phyloP scores from a whole-genome alignment of 495 filamentous ascomycete genomes.

The Talaromyces nanjingensis region DNA sequence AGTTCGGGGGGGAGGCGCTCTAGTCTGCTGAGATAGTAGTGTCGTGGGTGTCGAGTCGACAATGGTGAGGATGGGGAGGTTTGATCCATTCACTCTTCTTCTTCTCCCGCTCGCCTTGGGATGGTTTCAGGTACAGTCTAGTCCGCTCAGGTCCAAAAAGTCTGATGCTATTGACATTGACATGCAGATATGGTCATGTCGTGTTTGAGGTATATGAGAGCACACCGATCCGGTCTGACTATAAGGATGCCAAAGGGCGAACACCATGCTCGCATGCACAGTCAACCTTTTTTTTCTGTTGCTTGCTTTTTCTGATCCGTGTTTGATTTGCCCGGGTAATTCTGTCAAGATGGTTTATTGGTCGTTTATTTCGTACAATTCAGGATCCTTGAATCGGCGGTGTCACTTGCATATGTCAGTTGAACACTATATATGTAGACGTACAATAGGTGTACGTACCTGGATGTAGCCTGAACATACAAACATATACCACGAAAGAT shows the following conservation, averaged over 20 bases:
- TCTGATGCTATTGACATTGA: background rate
- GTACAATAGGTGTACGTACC: background rate
- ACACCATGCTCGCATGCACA: background rate
- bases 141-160: background rate
- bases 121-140: background rate
- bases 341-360: background rate
- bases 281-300: background rate
- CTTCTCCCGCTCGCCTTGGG: background rate
- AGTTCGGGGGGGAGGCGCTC: conserved; percentile 48
- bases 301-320: background rate
- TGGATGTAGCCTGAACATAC: no score
- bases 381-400: background rate
- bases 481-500: background rate
- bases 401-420: background rate
- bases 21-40: conserved; percentile 22
- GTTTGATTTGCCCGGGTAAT: background rate
- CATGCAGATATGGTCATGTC: background rate
- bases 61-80: background rate
- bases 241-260: background rate
- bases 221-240: background rate
- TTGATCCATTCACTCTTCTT: conserved; percentile 14
- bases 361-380: background rate
- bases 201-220: background rate
- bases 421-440: background rate
- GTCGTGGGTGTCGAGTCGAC: background rate